Conservation (phyloP, 2,329 filamentous ascomycete genomes). For the Blastomyces gilchristii region DNA sequence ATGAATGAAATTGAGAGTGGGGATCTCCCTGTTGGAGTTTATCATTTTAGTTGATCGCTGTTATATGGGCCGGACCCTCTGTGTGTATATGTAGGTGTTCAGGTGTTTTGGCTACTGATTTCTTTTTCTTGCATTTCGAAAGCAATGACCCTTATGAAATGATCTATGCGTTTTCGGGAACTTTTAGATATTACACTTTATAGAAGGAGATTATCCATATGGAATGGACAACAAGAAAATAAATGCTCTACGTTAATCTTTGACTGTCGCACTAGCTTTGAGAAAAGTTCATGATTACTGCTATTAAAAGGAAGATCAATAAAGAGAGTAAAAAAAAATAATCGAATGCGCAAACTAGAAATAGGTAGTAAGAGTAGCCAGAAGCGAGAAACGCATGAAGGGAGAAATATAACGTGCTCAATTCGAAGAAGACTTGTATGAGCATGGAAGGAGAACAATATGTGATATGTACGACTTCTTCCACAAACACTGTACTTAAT, state of each 20-base stretch:
- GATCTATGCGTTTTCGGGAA: not conserved
- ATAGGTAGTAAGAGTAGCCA: not conserved
- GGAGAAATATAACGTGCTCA: not conserved
- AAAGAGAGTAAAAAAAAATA: constrained; percentile 6
- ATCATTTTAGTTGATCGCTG: constrained; percentile 9
- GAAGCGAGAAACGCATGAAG: constrained; percentile 2
- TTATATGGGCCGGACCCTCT: not conserved
- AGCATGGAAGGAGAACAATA: not conserved
- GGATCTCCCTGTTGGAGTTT: constrained; percentile 11
- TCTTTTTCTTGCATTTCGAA: not conserved
- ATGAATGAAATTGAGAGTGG: constrained; percentile 11
- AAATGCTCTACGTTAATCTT: constrained; percentile 1
- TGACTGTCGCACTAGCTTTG: constrained; percentile 4
- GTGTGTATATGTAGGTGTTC: not conserved
- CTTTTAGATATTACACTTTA: not conserved
- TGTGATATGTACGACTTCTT: not conserved
- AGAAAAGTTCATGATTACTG: constrained; percentile 4
- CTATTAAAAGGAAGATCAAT: constrained; percentile 10
- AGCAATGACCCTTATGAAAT: not conserved
- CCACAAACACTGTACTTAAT: not conserved
- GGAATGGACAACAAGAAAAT: not conserved
- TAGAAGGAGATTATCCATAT: not conserved
- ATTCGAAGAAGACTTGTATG: not conserved
- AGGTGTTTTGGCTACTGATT: not conserved
- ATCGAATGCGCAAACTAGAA: constrained; percentile 11